Percentiles rank a stretch among this genome's conserved stretches.
Evolutionary conservation across 768 basidiomycete genomes (phyloP).

Genomic region (Leccinum imitatum): DNA sequence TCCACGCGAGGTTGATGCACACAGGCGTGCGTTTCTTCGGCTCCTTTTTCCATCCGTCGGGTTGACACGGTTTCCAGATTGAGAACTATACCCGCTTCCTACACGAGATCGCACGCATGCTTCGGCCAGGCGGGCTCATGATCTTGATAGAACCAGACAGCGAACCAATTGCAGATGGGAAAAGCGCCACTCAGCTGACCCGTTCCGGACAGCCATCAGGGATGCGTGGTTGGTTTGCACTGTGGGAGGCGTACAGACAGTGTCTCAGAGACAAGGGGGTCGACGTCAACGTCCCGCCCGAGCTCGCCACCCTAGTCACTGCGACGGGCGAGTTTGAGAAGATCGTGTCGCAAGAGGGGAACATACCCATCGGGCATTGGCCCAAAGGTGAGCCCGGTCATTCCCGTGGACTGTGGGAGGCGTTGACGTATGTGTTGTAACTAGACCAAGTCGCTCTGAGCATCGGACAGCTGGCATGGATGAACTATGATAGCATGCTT

Average conservation of each 20-base stretch:
- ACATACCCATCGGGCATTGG: conserved; percentile 70
- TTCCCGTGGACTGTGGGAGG: conserved; percentile 4
- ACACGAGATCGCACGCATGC: conserved; percentile 59
- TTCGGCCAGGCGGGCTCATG: conserved; percentile 69
- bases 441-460: conserved; percentile 59
- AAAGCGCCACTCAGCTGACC: conserved; percentile 37
- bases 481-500: conserved; percentile 66
- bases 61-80: conserved; percentile 43
- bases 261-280: conserved; percentile 53
- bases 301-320: conserved; percentile 50
- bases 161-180: conserved; percentile 48
- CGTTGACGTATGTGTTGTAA: conserved; percentile 12
- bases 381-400: conserved; percentile 47
- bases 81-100: conserved; percentile 60
- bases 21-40: conserved; percentile 43
- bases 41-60: conserved; percentile 3
- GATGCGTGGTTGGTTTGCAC: conserved; percentile 57
- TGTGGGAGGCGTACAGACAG: conserved; percentile 62
- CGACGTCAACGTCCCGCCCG: conserved; percentile 57
- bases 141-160: conserved; percentile 64
- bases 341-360: conserved; percentile 53
- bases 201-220: conserved; percentile 35
- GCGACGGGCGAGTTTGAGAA: conserved; percentile 54
- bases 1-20: conserved; percentile 70
- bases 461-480: conserved; percentile 71